Percentiles rank a stretch among this genome's conserved stretches.
These are phyloP conservation scores for Graphiopsis chlorocephala DNA, from an alignment of 2,329 filamentous ascomycete genomes.

Conservation along the genomic window DNA sequence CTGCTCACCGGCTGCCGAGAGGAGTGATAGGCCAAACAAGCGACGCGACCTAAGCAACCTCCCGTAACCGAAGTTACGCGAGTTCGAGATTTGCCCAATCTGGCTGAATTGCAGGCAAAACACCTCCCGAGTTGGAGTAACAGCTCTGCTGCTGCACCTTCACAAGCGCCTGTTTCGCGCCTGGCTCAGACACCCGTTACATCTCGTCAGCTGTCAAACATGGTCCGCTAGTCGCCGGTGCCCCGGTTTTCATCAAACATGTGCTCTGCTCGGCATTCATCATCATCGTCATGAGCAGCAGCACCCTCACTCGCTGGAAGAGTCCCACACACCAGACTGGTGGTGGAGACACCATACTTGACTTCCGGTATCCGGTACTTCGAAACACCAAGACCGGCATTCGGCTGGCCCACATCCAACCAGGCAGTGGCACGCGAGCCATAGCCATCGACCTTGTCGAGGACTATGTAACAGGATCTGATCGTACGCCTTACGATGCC, in stretches of 20 bases:
- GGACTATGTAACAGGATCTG: constrained; percentile 24
- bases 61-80: neutral
- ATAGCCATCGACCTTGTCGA: constrained; percentile 29
- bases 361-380: constrained; percentile 27
- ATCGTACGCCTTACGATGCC: constrained; percentile 28
- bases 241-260: constrained; percentile 8
- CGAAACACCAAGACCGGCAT: constrained; percentile 28
- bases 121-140: neutral
- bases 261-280: neutral
- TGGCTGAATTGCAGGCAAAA: neutral
- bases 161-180: neutral
- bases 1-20: neutral
- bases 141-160: neutral
- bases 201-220: neutral
- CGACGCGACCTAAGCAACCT: neutral
- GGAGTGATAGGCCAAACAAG: neutral
- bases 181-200: neutral
- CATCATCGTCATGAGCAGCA: neutral
- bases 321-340: constrained; percentile 17
- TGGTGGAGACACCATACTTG: constrained; percentile 14
- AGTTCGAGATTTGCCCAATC: neutral
- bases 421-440: constrained; percentile 26
- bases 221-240: neutral
- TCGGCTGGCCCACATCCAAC: constrained; percentile 28
- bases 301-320: constrained; percentile 24